Evolutionary conservation across 108 stramenopile genomes (phyloP), one percentile per base, ranked within the genome.

Genomic region (Aureococcus anophagefferens): DNA sequence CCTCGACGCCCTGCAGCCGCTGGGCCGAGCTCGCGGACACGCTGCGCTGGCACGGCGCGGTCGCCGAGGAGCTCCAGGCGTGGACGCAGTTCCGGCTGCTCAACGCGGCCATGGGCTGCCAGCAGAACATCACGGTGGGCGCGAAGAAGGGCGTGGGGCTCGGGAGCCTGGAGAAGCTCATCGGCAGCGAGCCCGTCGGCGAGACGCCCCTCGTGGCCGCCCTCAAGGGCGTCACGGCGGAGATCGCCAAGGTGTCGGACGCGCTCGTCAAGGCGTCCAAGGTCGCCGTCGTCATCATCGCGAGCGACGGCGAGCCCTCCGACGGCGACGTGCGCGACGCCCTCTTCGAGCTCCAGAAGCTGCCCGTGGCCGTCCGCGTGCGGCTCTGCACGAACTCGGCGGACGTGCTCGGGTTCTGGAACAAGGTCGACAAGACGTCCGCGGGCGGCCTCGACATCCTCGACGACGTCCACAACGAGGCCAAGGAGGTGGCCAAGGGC

Each of bases 301-400:
- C 91, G 14, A 89, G 91, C 3, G 93, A 94, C 72, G 93, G 93
- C 21, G 74, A 90, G 7, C 89, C 91, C 1, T 89, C 89, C 0
- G 89, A 95, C 68, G 69, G 76, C 18, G 68, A 67, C 45, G 89
- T 89, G 11, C 65, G 66, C 37, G 68, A 65, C 46, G 69, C 32
- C 4, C 80, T 95, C 62, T 74, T 84, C 25, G 73, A 79, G 1
- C 72, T 93, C 33, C 87, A 89, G 45, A 87, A 87, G 13, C 76
- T 92, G 9, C 91, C 91, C 0, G 85, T 91, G 16, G 91, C 90
- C 90, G 64, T 92, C 0, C 91, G 92, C 0, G 79, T 94, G 64
- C 82, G 91, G n/a, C 85, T 94, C 16, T 94, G 93, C 80, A 91
- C 90, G 4, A 90, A 92, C 70, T 88, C 91, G 63, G 90, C 90